A percentile compares a stretch with the other conserved stretches of the same genome.
phyloP scores from a whole-genome alignment of 768 basidiomycete species.

The Lactarius pseudohatsudake region DNA sequence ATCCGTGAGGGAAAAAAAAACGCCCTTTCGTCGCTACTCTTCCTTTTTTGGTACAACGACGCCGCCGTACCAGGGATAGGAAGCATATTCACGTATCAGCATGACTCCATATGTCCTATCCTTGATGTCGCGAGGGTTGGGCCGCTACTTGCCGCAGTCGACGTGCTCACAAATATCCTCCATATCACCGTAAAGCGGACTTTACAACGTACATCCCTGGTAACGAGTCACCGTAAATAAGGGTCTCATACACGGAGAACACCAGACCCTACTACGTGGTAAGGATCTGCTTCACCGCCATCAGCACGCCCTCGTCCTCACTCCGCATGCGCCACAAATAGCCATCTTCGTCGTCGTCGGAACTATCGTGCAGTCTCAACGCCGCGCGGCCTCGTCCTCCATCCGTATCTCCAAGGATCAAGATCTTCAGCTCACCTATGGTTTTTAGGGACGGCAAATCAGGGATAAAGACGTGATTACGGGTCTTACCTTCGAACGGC shows the following conservation, averaged over 20 bases:
- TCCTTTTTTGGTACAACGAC: neutral
- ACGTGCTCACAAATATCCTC: neutral
- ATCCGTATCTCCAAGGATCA: slow-evolving; percentile 38
- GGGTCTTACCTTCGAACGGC: slow-evolving; percentile 58
- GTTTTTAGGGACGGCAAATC: neutral
- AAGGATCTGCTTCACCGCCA: slow-evolving; percentile 46
- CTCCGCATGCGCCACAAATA: slow-evolving; percentile 72
- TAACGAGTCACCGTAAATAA: neutral
- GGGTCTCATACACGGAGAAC: neutral
- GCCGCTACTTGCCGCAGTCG: no score
- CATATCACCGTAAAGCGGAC: neutral
- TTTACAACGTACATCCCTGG: neutral
- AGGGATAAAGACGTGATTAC: neutral
- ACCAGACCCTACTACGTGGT: slow-evolving; percentile 25
- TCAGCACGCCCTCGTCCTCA: slow-evolving; percentile 44
- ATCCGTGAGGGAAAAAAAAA: no score
- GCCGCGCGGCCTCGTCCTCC: slow-evolving; percentile 35
- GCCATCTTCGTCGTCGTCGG: slow-evolving; percentile 54
- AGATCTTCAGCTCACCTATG: slow-evolving; percentile 66
- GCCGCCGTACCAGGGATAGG: neutral
- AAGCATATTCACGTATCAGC: neutral
- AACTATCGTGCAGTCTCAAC: slow-evolving; percentile 56
- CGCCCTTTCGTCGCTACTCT: no score
- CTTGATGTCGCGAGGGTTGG: neutral
- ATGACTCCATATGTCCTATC: neutral